Evolutionary conservation across 306 rosid genomes (phyloP), one percentile per base, ranked within the genome.

Genomic region (Astragalus membranaceus): DNA sequence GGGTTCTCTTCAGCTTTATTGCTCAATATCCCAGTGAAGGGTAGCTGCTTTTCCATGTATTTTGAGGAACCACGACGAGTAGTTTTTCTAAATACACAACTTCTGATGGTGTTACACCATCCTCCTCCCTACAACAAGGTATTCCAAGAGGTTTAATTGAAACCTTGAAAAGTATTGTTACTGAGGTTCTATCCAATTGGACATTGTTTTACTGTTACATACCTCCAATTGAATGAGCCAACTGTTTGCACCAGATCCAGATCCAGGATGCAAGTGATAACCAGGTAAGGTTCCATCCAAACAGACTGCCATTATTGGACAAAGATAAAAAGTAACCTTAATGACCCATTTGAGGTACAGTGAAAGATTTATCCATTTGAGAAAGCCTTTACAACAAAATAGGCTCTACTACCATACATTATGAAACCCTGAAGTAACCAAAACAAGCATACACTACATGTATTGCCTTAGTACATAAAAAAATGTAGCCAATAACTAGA

Each of bases 281-380:
- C 90, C 98, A 3, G 98, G 98, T 48, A 83, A 78, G 3, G 98
- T 87, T 75, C 96, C 98, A 83, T 92, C 98, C 85, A 92, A 80
- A 75, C 98, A 92, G 29, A 92, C 96, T 89, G 86, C 37, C 49
- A 79, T 11, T 7, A 64, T 7, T 30, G 13, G 42, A 73, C 54
- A 66, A 51, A 59, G 35, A 37, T 9, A 17, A 4, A 62, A 39
- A 79, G n/a, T 26, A 26, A 26, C 30, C 37, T 80, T 10, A 83
- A 36, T 74, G 14, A 55, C 13, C 33, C 61, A 14, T 41, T 50
- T 56, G 35, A 69, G 36, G 54, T 15, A 35, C 39, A 57, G 11
- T 14, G 54, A 60, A 54, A 68, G 29, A 51, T 11, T 44, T 16
- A 44, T 39, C 42, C 33, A 70, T 64, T 50, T 60, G 52, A 48